Evolutionary conservation across 306 rosid species (phyloP).

Genomic region (Lathyrus oleraceus): DNA sequence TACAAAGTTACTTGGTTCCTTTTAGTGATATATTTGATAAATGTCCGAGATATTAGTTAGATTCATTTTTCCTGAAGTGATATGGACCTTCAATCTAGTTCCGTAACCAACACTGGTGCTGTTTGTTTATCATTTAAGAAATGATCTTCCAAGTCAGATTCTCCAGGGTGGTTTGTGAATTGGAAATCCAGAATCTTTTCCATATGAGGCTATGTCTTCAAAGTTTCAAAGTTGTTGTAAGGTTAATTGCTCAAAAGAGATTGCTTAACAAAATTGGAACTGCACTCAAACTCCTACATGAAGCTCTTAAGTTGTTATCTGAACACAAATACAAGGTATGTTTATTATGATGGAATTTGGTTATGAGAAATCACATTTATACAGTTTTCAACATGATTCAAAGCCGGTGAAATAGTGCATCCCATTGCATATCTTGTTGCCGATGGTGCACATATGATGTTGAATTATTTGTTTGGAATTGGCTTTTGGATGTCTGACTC

Average conservation of each 20-base stretch:
- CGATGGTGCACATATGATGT: slow-evolving; percentile 26
- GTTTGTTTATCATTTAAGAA: slow-evolving; percentile 21
- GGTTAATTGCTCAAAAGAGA: slow-evolving; percentile 29
- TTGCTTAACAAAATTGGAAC: slow-evolving; percentile 19
- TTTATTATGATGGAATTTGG: slow-evolving; percentile 33
- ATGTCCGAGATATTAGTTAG: not conserved
- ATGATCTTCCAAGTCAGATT: slow-evolving; percentile 30
- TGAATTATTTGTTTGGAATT: slow-evolving; percentile 16
- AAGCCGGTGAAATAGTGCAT: slow-evolving; percentile 32
- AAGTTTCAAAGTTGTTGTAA: slow-evolving; percentile 29
- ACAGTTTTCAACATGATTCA: slow-evolving; percentile 26
- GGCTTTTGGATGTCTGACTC: slow-evolving; percentile 35
- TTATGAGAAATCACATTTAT: slow-evolving; percentile 29
- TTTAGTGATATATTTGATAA: slow-evolving; percentile 22
- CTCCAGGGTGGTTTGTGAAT: slow-evolving; percentile 21
- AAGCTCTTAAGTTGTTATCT: slow-evolving; percentile 33
- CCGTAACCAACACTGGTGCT: slow-evolving; percentile 6
- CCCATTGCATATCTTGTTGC: slow-evolving; percentile 16
- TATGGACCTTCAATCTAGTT: slow-evolving; percentile 28
- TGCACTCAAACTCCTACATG: slow-evolving; percentile 17
- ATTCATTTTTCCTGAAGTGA: slow-evolving; percentile 17
- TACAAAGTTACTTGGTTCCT: slow-evolving; percentile 29
- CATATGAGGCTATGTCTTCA: slow-evolving; percentile 11
- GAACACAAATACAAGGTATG: slow-evolving; percentile 18
- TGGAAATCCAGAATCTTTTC: slow-evolving; percentile 17